Conservation (phyloP, 2,329 filamentous ascomycete genomes). For the Arthrinium phaeospermum region DNA sequence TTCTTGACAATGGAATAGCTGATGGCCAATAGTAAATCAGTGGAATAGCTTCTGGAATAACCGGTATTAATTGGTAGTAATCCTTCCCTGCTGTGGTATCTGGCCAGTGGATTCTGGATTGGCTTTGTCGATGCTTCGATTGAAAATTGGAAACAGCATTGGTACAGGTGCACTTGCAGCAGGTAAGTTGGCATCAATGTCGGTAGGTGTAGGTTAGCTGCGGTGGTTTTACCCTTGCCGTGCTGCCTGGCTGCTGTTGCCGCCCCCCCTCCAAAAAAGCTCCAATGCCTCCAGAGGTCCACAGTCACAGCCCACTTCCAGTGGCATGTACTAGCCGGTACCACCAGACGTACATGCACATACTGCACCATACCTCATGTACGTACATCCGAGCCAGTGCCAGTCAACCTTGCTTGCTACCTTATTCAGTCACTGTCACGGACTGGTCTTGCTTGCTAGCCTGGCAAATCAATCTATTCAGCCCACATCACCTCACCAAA, state of each 20-base stretch:
- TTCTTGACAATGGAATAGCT: neutral
- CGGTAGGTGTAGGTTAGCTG: neutral
- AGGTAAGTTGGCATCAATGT: neutral
- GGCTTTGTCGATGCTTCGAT: too few species aligned
- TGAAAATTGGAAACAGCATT: too few species aligned
- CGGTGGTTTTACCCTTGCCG: neutral
- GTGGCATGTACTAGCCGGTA: neutral
- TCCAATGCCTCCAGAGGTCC: constrained; percentile 3
- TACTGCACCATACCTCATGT: neutral
- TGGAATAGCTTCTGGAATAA: neutral
- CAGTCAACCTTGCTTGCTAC: constrained; percentile 8
- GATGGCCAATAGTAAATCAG: neutral
- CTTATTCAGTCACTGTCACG: constrained; percentile 10
- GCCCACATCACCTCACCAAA: constrained; percentile 15
- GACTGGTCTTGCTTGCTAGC: constrained; percentile 15
- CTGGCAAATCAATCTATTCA: constrained; percentile 15
- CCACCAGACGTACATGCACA: neutral
- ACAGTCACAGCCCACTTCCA: neutral
- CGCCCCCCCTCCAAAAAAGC: constrained; percentile 1
- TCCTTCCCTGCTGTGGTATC: too few species aligned
- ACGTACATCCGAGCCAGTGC: neutral
- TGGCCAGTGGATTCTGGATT: too few species aligned
- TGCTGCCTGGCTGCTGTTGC: neutral
- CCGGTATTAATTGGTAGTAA: too few species aligned
- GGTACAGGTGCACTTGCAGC: neutral